phyloP scores from a whole-genome alignment of 805 yeast genomes.

The Hanseniaspora meyeri region DNA sequence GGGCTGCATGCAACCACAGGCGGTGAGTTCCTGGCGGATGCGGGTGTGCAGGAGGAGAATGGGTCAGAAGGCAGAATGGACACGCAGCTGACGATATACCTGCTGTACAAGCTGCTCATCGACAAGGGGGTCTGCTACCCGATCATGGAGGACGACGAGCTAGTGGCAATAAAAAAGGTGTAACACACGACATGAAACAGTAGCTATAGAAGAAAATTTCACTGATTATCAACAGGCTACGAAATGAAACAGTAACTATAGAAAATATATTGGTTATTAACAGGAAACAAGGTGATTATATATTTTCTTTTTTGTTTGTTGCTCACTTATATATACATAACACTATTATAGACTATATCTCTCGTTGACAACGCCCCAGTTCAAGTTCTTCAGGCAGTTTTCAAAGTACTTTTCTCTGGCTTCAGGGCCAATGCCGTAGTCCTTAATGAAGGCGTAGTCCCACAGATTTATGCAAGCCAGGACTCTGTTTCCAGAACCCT shows the following conservation, averaged over 20 bases:
- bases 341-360: conserved; percentile 21
- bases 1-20: background rate
- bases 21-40: background rate
- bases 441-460: conserved; percentile 79
- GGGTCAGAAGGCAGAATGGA: background rate
- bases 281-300: background rate
- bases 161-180: conserved; percentile 7
- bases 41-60: background rate
- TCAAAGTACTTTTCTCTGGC: conserved; percentile 63
- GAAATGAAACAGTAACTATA: too few species aligned
- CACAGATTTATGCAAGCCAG: conserved; percentile 69
- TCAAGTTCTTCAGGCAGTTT: conserved; percentile 62
- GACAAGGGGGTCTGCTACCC: conserved; percentile 1
- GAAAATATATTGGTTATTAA: background rate
- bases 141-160: conserved; percentile 4
- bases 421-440: conserved; percentile 51
- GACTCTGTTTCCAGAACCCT: conserved; percentile 22
- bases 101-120: background rate
- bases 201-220: too few species aligned
- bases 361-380: conserved; percentile 64
- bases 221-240: too few species aligned
- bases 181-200: background rate
- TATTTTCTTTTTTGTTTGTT: background rate
- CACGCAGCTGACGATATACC: background rate
- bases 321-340: background rate